A percentile compares a stretch with the other conserved stretches of the same genome.
phyloP scores from a whole-genome alignment of 2,329 filamentous ascomycete species.

The Endoconidiophora polonica region DNA sequence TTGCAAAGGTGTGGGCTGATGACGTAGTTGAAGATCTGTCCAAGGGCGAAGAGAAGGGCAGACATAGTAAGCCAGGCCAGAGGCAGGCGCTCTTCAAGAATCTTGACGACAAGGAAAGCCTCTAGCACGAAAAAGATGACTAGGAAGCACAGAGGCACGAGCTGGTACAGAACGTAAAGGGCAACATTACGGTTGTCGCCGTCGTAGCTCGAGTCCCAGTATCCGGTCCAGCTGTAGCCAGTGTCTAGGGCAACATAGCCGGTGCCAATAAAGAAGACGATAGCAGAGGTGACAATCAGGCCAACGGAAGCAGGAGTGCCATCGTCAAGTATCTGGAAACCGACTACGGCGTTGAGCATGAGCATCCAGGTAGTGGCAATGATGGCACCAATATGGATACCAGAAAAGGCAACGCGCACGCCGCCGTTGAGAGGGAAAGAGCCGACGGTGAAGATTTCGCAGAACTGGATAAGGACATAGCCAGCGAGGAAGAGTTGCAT shows the following conservation, averaged over 20 bases:
- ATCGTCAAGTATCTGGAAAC: slow-evolving; percentile 86
- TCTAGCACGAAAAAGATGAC: slow-evolving; percentile 76
- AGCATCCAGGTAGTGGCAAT: slow-evolving; percentile 79
- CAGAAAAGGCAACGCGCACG: slow-evolving; percentile 69
- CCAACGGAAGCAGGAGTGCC: slow-evolving; percentile 72
- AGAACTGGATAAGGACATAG: slow-evolving; percentile 77
- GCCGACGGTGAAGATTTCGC: slow-evolving; percentile 91
- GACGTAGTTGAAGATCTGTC: slow-evolving; percentile 92
- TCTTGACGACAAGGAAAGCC: slow-evolving; percentile 61
- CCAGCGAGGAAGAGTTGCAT: slow-evolving; percentile 87
- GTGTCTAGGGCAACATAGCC: slow-evolving; percentile 95
- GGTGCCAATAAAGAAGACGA: slow-evolving; percentile 66
- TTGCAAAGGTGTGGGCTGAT: slow-evolving; percentile 82
- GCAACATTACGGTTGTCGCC: slow-evolving; percentile 59
- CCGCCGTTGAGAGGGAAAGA: slow-evolving; percentile 59
- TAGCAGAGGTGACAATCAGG: slow-evolving; percentile 54
- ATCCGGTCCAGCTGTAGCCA: slow-evolving; percentile 66
- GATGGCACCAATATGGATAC: slow-evolving; percentile 79
- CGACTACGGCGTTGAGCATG: slow-evolving; percentile 79
- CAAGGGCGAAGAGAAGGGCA: slow-evolving; percentile 69
- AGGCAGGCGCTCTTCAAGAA: slow-evolving; percentile 79
- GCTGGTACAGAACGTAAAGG: slow-evolving; percentile 86
- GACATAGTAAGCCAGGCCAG: slow-evolving; percentile 73
- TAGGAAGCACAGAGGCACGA: slow-evolving; percentile 78
- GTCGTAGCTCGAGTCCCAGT: slow-evolving; percentile 47